These are phyloP conservation scores for Globisporangium canariense DNA, from an alignment of 352 stramenopile genomes.

Conservation along the genomic window DNA sequence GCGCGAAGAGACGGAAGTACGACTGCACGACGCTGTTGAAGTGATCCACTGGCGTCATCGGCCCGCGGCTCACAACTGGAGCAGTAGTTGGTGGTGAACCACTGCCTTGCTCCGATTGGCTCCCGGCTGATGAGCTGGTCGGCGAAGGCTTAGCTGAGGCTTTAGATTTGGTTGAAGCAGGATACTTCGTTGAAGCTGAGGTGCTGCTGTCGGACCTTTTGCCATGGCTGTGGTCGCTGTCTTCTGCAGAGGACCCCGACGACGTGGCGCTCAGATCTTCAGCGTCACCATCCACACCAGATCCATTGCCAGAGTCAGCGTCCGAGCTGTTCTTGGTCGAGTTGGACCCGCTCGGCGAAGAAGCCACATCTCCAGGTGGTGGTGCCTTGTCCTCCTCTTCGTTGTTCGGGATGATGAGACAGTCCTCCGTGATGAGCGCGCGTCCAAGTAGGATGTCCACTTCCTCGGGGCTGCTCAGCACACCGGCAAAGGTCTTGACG, in stretches of 20 bases:
- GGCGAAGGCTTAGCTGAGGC: not conserved
- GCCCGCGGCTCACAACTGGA: not conserved
- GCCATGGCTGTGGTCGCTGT: not conserved
- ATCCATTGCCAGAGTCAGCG: not conserved
- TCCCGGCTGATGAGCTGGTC: not conserved
- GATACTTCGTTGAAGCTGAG: not conserved
- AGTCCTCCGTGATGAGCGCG: constrained; percentile 36
- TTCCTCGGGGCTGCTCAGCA: constrained; percentile 31
- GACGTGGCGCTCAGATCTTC: constrained; percentile 1
- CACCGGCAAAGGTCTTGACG: constrained; percentile 26
- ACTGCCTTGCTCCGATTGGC: not conserved
- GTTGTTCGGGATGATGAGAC: constrained; percentile 7
- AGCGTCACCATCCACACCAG: constrained; percentile 11
- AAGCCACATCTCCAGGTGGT: not conserved
- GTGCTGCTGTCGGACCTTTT: not conserved
- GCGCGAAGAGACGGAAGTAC: constrained; percentile 14
- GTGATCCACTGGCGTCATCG: constrained; percentile 14
- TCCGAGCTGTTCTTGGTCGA: not conserved
- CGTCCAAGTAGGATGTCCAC: constrained; percentile 30
- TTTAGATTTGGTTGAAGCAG: not conserved
- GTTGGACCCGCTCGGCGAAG: not conserved
- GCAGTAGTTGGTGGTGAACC: constrained; percentile 1
- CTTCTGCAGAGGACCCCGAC: not conserved
- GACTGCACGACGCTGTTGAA: constrained; percentile 10
- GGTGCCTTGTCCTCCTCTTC: not conserved